These are phyloP conservation scores for Epichloe baconii DNA, from an alignment of 2,329 filamentous ascomycete genomes.

Conservation along the genomic window DNA sequence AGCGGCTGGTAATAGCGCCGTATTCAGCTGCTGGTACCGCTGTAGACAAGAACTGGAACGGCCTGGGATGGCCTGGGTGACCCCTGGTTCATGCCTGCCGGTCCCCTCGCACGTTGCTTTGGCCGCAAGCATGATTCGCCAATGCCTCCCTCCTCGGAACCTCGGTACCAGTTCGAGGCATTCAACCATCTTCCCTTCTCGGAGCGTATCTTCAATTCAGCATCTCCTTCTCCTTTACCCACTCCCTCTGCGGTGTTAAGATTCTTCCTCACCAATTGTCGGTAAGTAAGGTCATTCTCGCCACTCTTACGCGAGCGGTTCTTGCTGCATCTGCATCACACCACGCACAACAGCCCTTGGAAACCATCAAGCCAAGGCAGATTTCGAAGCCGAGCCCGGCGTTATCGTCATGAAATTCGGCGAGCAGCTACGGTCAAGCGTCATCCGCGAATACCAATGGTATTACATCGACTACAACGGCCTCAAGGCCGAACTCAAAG, in stretches of 20 bases:
- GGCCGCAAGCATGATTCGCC: constrained; percentile 13
- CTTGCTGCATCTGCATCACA: not conserved
- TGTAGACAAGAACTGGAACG: not conserved
- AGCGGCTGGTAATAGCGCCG: no score
- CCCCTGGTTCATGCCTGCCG: not conserved
- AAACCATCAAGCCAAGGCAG: constrained; percentile 19
- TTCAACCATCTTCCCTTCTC: not conserved
- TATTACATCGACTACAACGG: constrained; percentile 98
- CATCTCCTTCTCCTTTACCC: not conserved
- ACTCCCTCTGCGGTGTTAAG: not conserved
- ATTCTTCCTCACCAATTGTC: not conserved
- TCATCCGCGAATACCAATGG: constrained; percentile 95
- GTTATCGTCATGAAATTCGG: constrained; percentile 71
- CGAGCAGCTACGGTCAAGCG: constrained; percentile 86
- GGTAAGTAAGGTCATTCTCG: not conserved
- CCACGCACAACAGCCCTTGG: constrained; percentile 28
- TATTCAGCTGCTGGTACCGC: not conserved
- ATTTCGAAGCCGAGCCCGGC: constrained; percentile 32
- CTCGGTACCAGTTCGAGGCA: not conserved
- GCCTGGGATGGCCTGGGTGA: no score
- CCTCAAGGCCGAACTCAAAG: constrained; percentile 80
- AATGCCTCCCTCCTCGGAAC: constrained; percentile 4
- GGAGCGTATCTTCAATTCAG: not conserved
- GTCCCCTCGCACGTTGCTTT: constrained; percentile 12
- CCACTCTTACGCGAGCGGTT: not conserved